These are phyloP conservation scores for Metschnikowia amazonensis DNA, from an alignment of 805 yeast species.

Conservation along the genomic window DNA sequence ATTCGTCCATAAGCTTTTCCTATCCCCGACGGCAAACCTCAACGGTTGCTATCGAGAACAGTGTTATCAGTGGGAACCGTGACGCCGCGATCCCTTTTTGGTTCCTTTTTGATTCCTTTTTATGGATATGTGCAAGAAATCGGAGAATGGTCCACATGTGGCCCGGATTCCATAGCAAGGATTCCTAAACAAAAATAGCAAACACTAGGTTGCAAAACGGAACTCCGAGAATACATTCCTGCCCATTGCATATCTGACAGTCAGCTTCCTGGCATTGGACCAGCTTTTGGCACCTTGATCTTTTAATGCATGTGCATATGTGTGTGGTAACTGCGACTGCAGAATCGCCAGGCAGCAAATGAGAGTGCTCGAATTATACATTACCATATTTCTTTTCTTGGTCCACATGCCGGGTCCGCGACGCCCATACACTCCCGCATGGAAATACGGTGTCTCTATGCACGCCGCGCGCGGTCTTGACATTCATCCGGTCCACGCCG, in stretches of 20 bases:
- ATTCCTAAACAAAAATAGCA: too few relatives aligned
- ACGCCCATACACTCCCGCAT: not conserved
- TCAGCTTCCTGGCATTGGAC: not conserved
- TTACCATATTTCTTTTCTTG: not conserved
- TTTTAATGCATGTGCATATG: conserved; percentile 6
- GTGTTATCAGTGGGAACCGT: not conserved
- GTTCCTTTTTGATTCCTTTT: too few relatives aligned
- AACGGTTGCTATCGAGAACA: too few relatives aligned
- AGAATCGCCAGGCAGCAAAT: conserved; percentile 1
- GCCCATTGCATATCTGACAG: not conserved
- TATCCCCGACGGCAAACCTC: too few relatives aligned
- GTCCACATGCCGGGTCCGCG: not conserved
- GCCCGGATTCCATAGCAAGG: too few relatives aligned
- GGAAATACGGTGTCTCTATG: not conserved
- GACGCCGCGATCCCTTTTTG: not conserved
- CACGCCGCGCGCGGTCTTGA: not conserved
- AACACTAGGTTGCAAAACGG: too few relatives aligned
- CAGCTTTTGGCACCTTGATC: not conserved
- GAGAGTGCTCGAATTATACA: not conserved
- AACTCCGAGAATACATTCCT: too few relatives aligned
- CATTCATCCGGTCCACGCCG: not conserved
- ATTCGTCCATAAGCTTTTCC: too few relatives aligned
- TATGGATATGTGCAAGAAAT: too few relatives aligned
- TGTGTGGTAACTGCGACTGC: too few relatives aligned
- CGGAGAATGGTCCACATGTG: too few relatives aligned